Evolutionary conservation across 257 asterid genomes (phyloP), one percentile per base, ranked within the genome.

Genomic region (Solanum peruvianum): DNA sequence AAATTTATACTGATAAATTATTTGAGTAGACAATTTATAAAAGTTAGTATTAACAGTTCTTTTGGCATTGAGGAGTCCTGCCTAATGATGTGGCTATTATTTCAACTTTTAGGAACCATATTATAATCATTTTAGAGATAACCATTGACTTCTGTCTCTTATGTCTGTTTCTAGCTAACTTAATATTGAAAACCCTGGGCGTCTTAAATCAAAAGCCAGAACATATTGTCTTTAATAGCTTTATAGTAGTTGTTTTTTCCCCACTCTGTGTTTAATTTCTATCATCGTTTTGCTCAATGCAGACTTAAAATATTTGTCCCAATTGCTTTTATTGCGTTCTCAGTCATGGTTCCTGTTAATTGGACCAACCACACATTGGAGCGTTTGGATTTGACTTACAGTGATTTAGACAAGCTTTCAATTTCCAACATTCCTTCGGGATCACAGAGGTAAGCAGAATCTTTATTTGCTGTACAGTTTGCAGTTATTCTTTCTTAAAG

Each of bases 231-330:
- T 56, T 33, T 75, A 66, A 86, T 73, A 56, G 76, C 31, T 72
- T 86, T 39, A 86, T 71, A 81, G 69, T 75, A 35, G 60, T 86
- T 73, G 15, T 77, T 81, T 25, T 42, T 69, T 85, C 39, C 88
- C 90, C 49, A 86, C 86, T 77, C 69, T 86, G 84, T 45, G 16
- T 72, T 70, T 81, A 87, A 49, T 73, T 83, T 67, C 76, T 62
- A 13, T 37, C 20, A 84, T 75, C 82, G 14, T 15, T 78, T 45
- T 72, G 44, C 47, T 47, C 42, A 66, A 31, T 91, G 90, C 96
- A 95, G 99, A 83, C 94, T 97, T 60, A 97, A 97, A 91, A 93
- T 97, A 88, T 97, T 97, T 91, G 98, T 94, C 83, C 99, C 99
- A 2, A 60, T 97, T 87, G 90, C 98, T 83, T 82, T 94, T 90